phyloP scores from a whole-genome alignment of 1,139 yeast species.

The Waltiozyma solani region DNA sequence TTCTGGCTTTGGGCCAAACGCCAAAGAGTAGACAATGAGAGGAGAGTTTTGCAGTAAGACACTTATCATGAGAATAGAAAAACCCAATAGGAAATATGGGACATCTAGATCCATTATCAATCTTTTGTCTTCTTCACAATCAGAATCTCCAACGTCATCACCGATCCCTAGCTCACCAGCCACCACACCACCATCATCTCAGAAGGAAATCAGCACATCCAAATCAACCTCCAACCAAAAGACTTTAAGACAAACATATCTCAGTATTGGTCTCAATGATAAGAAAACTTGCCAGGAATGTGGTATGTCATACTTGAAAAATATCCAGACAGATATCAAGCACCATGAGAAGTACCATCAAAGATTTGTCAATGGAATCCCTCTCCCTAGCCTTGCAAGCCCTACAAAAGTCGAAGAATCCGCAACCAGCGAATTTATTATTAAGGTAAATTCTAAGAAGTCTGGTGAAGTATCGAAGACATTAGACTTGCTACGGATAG shows the following conservation, averaged over 20 bases:
- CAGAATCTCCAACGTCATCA: neutral
- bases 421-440: slow-evolving; percentile 14
- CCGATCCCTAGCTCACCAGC: too few relatives aligned
- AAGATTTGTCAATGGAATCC: slow-evolving; percentile 34
- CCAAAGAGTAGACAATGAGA: neutral
- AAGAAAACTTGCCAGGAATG: slow-evolving; percentile 40
- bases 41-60: neutral
- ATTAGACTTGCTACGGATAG: slow-evolving; percentile 34
- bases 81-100: neutral
- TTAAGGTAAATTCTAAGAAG: slow-evolving; percentile 22
- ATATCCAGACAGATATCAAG: slow-evolving; percentile 33
- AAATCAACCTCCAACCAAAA: neutral
- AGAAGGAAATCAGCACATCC: neutral
- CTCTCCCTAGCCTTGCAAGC: neutral
- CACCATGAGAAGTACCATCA: slow-evolving; percentile 41
- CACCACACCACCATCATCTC: neutral
- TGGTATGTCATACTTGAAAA: slow-evolving; percentile 47
- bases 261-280: slow-evolving; percentile 11
- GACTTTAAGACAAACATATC: slow-evolving; percentile 7
- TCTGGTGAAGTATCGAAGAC: slow-evolving; percentile 24
- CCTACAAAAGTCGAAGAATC: neutral
- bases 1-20: neutral
- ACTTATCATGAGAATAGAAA: neutral
- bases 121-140: neutral
- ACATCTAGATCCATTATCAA: neutral